Conservation (phyloP, 2,329 filamentous ascomycete genomes). For the Pyrenophora teres region DNA sequence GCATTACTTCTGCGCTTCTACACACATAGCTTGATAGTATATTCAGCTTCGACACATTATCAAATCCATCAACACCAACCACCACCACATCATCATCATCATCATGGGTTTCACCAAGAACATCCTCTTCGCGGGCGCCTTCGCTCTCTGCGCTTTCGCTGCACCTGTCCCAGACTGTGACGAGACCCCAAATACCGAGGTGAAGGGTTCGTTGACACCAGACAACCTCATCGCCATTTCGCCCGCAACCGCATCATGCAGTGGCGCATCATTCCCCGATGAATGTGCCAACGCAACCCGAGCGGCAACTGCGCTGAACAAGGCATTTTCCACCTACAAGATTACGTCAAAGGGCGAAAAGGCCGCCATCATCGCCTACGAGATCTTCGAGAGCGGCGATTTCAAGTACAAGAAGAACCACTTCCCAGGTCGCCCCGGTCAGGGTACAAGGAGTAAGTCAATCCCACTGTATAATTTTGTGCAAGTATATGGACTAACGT, state of each 20-base stretch:
- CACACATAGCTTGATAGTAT: too few relatives aligned
- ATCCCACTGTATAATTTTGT: too few relatives aligned
- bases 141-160: constrained; percentile 47
- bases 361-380: constrained; percentile 71
- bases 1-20: background rate
- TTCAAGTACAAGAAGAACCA: constrained; percentile 75
- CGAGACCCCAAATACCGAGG: constrained; percentile 1
- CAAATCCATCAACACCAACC: background rate
- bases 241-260: constrained; percentile 62
- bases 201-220: constrained; percentile 23
- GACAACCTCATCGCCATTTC: constrained; percentile 57
- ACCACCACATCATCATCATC: constrained; percentile 4
- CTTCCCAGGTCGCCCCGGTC: constrained; percentile 62
- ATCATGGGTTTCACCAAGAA: constrained; percentile 35
- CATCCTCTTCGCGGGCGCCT: constrained; percentile 28
- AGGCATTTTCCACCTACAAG: constrained; percentile 62
- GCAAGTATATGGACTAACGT: background rate
- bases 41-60: background rate
- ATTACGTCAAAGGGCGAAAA: constrained; percentile 63
- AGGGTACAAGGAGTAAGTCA: constrained; percentile 61
- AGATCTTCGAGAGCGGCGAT: constrained; percentile 71
- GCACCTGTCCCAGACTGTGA: constrained; percentile 23
- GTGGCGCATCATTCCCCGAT: constrained; percentile 49
- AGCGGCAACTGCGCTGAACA: constrained; percentile 62
- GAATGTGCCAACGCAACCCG: constrained; percentile 66